Percentiles rank a stretch among this genome's conserved stretches.
Conservation (phyloP, 179 eudicot genomes). For the Corrigiola litoralis region DNA sequence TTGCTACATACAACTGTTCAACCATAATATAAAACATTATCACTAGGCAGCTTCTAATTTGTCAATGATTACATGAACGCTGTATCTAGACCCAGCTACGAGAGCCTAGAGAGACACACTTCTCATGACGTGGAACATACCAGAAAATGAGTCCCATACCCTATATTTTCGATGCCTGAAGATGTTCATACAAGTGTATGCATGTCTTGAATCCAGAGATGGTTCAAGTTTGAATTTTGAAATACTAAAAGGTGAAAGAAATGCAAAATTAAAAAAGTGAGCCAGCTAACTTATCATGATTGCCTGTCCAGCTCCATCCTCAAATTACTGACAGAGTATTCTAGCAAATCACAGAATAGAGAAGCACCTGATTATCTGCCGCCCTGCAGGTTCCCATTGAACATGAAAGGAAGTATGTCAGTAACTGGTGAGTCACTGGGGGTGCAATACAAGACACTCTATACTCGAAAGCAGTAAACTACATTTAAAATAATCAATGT, state of each 20-base stretch:
- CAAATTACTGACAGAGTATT: not conserved
- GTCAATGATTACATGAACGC: not conserved
- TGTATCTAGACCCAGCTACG: not conserved
- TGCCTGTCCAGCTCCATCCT: not conserved
- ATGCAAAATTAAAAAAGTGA: not conserved
- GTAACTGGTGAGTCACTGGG: not conserved
- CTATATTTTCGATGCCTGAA: not conserved
- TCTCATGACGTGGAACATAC: not conserved
- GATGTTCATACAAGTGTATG: not conserved
- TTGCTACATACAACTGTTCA: conserved; percentile 54
- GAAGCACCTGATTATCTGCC: conserved; percentile 56
- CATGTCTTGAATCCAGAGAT: not conserved
- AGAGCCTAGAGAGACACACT: too few species aligned
- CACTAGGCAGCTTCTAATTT: not conserved
- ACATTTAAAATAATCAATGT: not conserved
- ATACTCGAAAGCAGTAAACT: not conserved
- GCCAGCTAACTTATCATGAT: not conserved
- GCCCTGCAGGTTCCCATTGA: conserved; percentile 40
- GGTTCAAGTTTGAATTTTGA: not conserved
- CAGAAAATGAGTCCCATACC: not conserved
- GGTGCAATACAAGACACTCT: not conserved
- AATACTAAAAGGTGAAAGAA: not conserved
- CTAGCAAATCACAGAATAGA: not conserved
- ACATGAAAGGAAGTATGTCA: conserved; percentile 15
- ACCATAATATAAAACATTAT: not conserved